These are phyloP conservation scores for Stephanodiscus minutulus DNA, from an alignment of 108 stramenopile species.

Conservation along the genomic window DNA sequence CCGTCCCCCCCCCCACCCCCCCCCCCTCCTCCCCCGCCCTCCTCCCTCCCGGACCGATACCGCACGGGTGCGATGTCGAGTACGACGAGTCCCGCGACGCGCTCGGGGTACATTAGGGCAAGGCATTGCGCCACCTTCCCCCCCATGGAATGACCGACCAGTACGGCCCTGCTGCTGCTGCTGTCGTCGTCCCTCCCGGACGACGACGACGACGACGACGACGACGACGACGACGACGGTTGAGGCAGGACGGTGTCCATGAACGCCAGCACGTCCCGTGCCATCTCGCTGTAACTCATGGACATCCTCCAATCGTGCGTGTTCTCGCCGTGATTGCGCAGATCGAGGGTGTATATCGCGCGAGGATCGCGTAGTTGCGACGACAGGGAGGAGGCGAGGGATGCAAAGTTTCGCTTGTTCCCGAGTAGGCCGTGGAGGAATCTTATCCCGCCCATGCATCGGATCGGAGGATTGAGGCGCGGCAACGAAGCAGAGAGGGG, in stretches of 20 bases:
- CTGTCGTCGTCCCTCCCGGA: conserved; percentile 18
- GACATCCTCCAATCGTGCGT: conserved; percentile 57
- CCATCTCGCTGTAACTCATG: conserved; percentile 90
- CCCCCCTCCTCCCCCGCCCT: conserved; percentile 15
- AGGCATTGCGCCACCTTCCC: conserved; percentile 90
- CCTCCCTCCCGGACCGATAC: conserved; percentile 59
- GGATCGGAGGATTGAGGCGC: not conserved
- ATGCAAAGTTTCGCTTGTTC: conserved; percentile 91
- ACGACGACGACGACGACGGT: not conserved
- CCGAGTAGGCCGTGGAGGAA: conserved; percentile 95
- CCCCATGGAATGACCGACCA: conserved; percentile 95
- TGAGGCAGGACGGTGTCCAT: conserved; percentile 45
- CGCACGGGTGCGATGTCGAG: conserved; percentile 92
- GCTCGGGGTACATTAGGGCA: conserved; percentile 80
- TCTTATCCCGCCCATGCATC: conserved; percentile 42
- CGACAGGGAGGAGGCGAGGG: conserved; percentile 68
- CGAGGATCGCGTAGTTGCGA: conserved; percentile 67
- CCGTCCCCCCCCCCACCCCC: conserved; percentile 25
- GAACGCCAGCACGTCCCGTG: conserved; percentile 80
- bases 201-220: no score
- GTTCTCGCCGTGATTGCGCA: conserved; percentile 93
- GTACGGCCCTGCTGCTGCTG: conserved; percentile 55
- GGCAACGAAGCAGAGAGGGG: no score
- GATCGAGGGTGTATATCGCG: conserved; percentile 73
- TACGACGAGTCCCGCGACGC: conserved; percentile 83